A percentile compares a stretch with the other conserved stretches of the same genome.
These are phyloP conservation scores for Geotrichum fermentans DNA, from an alignment of 1,139 yeast species.

Conservation along the genomic window DNA sequence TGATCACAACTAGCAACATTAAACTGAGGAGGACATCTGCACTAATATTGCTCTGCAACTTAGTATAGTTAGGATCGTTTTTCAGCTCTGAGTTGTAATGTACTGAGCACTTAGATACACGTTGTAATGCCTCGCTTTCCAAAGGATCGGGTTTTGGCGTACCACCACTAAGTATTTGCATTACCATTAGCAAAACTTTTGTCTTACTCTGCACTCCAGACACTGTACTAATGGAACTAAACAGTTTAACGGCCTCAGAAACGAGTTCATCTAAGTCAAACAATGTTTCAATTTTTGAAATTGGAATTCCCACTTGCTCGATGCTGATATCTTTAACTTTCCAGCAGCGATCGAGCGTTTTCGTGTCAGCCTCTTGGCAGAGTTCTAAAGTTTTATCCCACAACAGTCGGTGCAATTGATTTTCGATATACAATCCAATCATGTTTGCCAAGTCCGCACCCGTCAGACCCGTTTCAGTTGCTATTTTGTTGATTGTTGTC, in stretches of 20 bases:
- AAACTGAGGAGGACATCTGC: constrained; percentile 80
- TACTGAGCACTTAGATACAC: constrained; percentile 22
- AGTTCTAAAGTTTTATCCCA: constrained; percentile 32
- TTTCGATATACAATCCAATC: constrained; percentile 67
- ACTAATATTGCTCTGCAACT: constrained; percentile 43
- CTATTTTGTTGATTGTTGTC: constrained; percentile 31
- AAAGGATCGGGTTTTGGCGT: constrained; percentile 15
- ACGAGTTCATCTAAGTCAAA: constrained; percentile 45
- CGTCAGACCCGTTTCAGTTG: constrained; percentile 39
- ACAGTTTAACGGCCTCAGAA: constrained; percentile 49
- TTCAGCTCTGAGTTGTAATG: constrained; percentile 22
- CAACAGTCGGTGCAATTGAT: constrained; percentile 51
- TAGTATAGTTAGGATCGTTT: constrained; percentile 25
- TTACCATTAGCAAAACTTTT: constrained; percentile 49
- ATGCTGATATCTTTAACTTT: constrained; percentile 57
- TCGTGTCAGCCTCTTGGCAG: constrained; percentile 37
- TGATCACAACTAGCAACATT: constrained; percentile 64
- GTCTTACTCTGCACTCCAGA: constrained; percentile 54
- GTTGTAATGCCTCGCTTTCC: constrained; percentile 17
- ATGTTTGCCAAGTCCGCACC: constrained; percentile 48
- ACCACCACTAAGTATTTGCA: constrained; percentile 46
- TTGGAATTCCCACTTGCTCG: constrained; percentile 65
- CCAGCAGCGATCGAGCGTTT: constrained; percentile 38
- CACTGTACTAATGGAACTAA: constrained; percentile 49
- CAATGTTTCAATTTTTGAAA: constrained; percentile 39